Percentiles rank a stretch among this genome's conserved stretches.
These are phyloP conservation scores for Quillaja saponaria DNA, from an alignment of 306 rosid species.

Conservation along the genomic window DNA sequence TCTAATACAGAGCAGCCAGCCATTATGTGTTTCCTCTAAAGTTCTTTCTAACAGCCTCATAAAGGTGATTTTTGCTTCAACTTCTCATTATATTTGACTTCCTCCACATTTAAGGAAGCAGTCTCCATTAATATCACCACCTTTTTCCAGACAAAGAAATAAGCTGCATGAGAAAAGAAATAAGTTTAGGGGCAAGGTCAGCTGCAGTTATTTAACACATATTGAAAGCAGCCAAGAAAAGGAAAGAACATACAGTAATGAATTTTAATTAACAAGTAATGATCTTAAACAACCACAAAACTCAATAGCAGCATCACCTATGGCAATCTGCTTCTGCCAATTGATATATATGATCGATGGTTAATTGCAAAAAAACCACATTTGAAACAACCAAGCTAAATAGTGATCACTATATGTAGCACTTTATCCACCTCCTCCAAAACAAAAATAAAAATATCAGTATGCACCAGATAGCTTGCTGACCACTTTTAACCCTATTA, in stretches of 20 bases:
- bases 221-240: background rate
- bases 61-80: slow-evolving; percentile 13
- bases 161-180: slow-evolving; percentile 45
- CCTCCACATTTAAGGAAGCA: slow-evolving; percentile 14
- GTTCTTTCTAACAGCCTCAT: slow-evolving; percentile 11
- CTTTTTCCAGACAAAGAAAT: slow-evolving; percentile 57
- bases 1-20: slow-evolving; percentile 7
- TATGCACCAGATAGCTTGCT: too few relatives aligned
- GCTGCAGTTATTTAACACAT: background rate
- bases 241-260: background rate
- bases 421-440: slow-evolving; percentile 8
- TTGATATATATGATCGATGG: background rate
- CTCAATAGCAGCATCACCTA: slow-evolving; percentile 9
- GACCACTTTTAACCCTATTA: slow-evolving; percentile 3
- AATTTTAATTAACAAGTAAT: background rate
- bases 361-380: background rate
- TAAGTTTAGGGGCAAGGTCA: slow-evolving; percentile 12
- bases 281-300: slow-evolving; percentile 5
- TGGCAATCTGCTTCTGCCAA: background rate
- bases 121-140: slow-evolving; percentile 34
- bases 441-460: background rate
- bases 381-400: background rate
- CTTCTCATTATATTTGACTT: slow-evolving; percentile 24
- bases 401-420: background rate
- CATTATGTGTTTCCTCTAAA: background rate